Evolutionary conservation across 352 stramenopile genomes (phyloP).

Genomic region (Phytophthora pseudosyringae): DNA sequence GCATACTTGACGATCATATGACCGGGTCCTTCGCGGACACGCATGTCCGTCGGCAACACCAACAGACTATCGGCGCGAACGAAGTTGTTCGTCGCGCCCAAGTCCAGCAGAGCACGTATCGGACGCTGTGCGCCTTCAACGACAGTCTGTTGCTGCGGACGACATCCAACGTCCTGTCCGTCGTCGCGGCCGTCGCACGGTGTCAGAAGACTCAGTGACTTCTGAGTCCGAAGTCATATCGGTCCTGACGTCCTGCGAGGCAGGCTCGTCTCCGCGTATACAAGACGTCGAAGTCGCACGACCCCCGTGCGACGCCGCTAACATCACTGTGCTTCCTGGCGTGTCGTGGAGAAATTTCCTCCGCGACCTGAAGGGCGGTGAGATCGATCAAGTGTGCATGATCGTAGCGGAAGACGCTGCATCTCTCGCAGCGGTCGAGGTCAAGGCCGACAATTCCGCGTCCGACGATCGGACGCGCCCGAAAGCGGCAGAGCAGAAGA

Average conservation of each 20-base stretch:
- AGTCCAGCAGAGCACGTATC: not conserved
- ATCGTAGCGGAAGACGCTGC: constrained; percentile 5
- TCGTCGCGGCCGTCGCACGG: not conserved
- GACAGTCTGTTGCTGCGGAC: too few species aligned
- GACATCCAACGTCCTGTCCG: not conserved
- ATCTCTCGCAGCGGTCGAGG: constrained; percentile 3
- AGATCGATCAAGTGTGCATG: constrained; percentile 33
- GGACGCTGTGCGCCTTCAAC: not conserved
- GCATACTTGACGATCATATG: too few species aligned
- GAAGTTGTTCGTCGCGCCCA: constrained; percentile 17
- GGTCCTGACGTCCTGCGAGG: not conserved
- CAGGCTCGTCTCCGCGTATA: not conserved
- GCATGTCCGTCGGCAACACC: too few species aligned
- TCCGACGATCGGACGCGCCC: constrained; percentile 12
- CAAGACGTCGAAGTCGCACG: not conserved
- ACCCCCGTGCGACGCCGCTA: not conserved
- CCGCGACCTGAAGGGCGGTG: constrained; percentile 17
- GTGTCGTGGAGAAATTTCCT: constrained; percentile 33
- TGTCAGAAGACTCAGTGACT: not conserved
- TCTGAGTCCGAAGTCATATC: not conserved
- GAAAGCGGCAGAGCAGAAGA: constrained; percentile 14
- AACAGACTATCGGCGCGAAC: too few species aligned
- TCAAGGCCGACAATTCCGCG: not conserved
- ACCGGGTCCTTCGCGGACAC: too few species aligned
- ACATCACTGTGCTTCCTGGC: not conserved